Evolutionary conservation across 495 filamentous ascomycete genomes (phyloP), one percentile per base, ranked within the genome.

Genomic region (Bryoglossum gracile): DNA sequence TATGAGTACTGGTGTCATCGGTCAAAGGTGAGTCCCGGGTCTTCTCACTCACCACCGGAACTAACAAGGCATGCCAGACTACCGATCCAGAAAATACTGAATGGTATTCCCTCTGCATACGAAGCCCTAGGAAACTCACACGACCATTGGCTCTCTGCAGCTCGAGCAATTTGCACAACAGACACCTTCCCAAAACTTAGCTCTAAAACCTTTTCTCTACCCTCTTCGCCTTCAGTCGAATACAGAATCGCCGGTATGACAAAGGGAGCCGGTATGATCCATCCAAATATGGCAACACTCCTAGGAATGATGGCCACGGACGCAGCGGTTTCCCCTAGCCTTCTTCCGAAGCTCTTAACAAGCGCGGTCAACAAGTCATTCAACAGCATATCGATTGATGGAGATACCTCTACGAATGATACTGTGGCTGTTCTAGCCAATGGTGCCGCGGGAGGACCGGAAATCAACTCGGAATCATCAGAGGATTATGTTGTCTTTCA

Each of bases 241-340:
- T 99, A 96, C 70, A 72, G 75, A 56, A 83, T 99, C 21, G 89
- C 86, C 21, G 92, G 92, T 40, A 95, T 95, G 80, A 95, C 94
- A 51, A 99, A 99, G 68, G 92, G 92, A 37, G 94, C 92, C 11
- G 92, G 92, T 58, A 99, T 99, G 92, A 99, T 99, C 62, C 91
- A 96, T 67, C 92, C 92, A 17, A 96, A 99, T 71, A 95, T 98
- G 91, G 92, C 89, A 35, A 99, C 92, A 0, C 77, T 99, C 32
- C 80, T 99, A 23, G 91, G 87, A 39, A 86, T 97, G 46, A 78
- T 97, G 60, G 90, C 87, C 62, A 99, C 92, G 22, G 92, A 99
- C 58, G 94, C 84, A 0, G 84, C 89, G 11, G 82, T 97, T 60
- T 74, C 78, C 6, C 72, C 87, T 8, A 59, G 69, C 13, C 74